Base-by-base conservation (phyloP, 2,329 filamentous ascomycete genomes). In the Epichloe festucae region DNA sequence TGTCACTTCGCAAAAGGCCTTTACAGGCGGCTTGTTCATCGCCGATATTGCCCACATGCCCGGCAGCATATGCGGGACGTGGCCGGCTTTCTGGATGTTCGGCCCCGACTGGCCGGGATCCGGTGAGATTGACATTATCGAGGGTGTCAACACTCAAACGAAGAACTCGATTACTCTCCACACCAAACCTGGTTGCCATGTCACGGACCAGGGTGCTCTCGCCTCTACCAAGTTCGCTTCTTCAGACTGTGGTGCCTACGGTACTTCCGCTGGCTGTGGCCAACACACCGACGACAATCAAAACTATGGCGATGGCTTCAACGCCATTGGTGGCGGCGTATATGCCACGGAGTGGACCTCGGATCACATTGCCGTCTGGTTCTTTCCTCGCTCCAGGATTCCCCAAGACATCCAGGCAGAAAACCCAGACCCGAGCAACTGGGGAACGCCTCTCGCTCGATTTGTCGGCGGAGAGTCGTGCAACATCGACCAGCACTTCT, bases 71-170 rank as follows among this genome's bases (percentile, higher is more conserved):
- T 89, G 86, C 61, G 86, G 85, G 36, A 76, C 80, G 14, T 91
- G 87, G 87, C 85, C 86, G 1, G 86, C 86, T 14, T 85, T 84
- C 65, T 86, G 78, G 78, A 73, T 71, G 49, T 74, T 87, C 36
- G 85, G 85, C 15, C 71, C 74, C n/a, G 67, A 76, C 61, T 90
- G 87, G 87, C 87, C 87, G 2, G 64, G 64, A 42, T 71, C 73
- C 7, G 86, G 86, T 46, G 87, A 90, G 68, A 86, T 91, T 59
- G 87, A 91, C 64, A 85, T 90, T 60, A 79, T 90, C 58, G 87
- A 90, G 69, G 85, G 85, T 39, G 83, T 89, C 58, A 87, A 88
- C 69, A 69, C 72, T 21, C 75, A 81, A 55, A 63, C 69, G 3
- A 67, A 72, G 53, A 79, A 85, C 64, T 67, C 73, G 45, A 73